Percentiles rank a stretch among this genome's conserved stretches.
Conservation (phyloP, 2,329 filamentous ascomycete genomes). For the Arthroderma sp. region DNA sequence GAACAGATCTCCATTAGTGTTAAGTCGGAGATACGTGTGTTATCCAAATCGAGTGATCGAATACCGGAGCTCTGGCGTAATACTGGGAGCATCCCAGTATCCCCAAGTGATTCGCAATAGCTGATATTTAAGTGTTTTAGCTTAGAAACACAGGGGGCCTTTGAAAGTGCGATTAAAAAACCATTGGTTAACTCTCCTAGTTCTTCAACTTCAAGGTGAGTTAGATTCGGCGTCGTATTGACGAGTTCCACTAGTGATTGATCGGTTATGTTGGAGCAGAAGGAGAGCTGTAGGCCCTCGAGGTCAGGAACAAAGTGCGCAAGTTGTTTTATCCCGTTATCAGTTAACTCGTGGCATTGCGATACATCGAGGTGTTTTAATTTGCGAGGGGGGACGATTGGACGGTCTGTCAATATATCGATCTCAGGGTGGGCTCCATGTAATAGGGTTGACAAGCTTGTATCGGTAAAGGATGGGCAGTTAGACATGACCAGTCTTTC, state of each 20-base stretch:
- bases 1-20: slow-evolving; percentile 71
- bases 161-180: slow-evolving; percentile 60
- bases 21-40: slow-evolving; percentile 79
- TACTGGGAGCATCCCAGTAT: slow-evolving; percentile 69
- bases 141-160: slow-evolving; percentile 55
- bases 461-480: slow-evolving; percentile 65
- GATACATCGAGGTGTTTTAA: slow-evolving; percentile 78
- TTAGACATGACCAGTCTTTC: slow-evolving; percentile 72
- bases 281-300: slow-evolving; percentile 70
- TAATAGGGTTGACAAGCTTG: slow-evolving; percentile 58
- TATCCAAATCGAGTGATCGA: slow-evolving; percentile 71
- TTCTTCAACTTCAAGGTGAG: slow-evolving; percentile 83
- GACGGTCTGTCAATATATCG: slow-evolving; percentile 64
- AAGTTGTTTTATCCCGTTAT: slow-evolving; percentile 55
- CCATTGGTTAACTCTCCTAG: slow-evolving; percentile 63
- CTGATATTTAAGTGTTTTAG: slow-evolving; percentile 76
- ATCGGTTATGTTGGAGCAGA: slow-evolving; percentile 63
- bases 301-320: slow-evolving; percentile 64
- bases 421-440: slow-evolving; percentile 64
- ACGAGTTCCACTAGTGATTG: slow-evolving; percentile 58
- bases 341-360: slow-evolving; percentile 61
- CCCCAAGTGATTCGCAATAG: slow-evolving; percentile 76
- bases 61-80: slow-evolving; percentile 62
- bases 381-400: slow-evolving; percentile 62
- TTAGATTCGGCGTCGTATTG: slow-evolving; percentile 61